phyloP scores from a whole-genome alignment of 169 alveolate species.

The Plasmodium chabaudi region DNA sequence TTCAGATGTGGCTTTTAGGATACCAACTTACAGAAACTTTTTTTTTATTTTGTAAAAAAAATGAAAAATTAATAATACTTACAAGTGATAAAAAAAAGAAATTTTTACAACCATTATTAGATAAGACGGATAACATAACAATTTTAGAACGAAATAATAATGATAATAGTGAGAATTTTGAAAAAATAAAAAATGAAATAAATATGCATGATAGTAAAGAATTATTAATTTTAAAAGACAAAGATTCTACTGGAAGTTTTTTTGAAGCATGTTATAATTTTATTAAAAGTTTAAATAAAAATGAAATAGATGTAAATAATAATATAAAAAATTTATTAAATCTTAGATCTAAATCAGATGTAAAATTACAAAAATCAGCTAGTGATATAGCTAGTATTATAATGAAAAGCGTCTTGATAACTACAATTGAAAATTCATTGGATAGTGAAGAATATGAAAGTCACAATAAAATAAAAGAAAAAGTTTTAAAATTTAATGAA shows the following conservation, averaged over 20 bases:
- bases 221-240: constrained; percentile 47
- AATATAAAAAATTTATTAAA: constrained; percentile 20
- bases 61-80: constrained; percentile 85
- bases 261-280: constrained; percentile 58
- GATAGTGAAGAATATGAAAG: constrained; percentile 84
- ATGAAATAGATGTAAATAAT: constrained; percentile 34
- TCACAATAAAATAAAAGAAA: constrained; percentile 80
- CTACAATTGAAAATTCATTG: constrained; percentile 84
- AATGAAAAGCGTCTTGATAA: constrained; percentile 81
- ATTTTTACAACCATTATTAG: constrained; percentile 55
- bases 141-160: constrained; percentile 37
- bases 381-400: constrained; percentile 84
- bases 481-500: constrained; percentile 78
- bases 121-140: constrained; percentile 11
- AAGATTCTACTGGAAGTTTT: constrained; percentile 61
- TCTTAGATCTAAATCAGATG: constrained; percentile 62
- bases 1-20: constrained; percentile 92
- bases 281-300: constrained; percentile 21
- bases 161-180: constrained; percentile 39
- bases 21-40: constrained; percentile 93
- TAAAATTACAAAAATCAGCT: constrained; percentile 80
- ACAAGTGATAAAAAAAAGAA: constrained; percentile 90
- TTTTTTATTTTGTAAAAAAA: constrained; percentile 81
- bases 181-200: constrained; percentile 25
- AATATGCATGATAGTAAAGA: neutral